Conservation (phyloP, 148 eudicot species). For the Nepenthes gracilis region DNA sequence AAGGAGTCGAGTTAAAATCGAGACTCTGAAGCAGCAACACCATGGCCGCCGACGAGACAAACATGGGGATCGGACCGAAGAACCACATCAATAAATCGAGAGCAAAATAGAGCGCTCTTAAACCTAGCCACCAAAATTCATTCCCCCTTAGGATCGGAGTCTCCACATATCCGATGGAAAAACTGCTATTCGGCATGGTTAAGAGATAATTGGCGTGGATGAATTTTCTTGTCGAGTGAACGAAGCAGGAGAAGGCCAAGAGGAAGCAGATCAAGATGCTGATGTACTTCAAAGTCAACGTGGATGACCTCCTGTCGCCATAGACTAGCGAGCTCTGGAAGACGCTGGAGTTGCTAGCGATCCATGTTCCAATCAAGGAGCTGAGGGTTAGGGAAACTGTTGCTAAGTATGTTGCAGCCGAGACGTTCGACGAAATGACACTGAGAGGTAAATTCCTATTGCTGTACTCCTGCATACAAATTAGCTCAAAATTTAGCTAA, state of each 20-base stretch:
- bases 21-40: constrained; percentile 21
- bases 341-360: constrained; percentile 27
- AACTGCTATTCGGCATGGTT: constrained; percentile 47
- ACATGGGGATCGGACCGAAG: constrained; percentile 50
- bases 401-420: constrained; percentile 42
- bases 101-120: constrained; percentile 44
- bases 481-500: too few relatives aligned
- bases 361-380: constrained; percentile 64
- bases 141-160: constrained; percentile 31
- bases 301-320: constrained; percentile 33
- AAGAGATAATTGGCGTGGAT: constrained; percentile 49
- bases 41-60: constrained; percentile 17
- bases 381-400: constrained; percentile 42
- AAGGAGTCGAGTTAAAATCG: constrained; percentile 23
- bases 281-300: constrained; percentile 32
- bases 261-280: constrained; percentile 36
- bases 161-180: constrained; percentile 25
- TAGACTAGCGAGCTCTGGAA: constrained; percentile 23
- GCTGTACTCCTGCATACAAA: constrained; percentile 29
- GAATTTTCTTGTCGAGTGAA: constrained; percentile 36
- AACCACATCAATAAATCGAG: constrained; percentile 29
- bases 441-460: constrained; percentile 33
- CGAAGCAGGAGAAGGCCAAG: constrained; percentile 43
- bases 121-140: constrained; percentile 38
- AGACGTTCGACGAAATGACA: constrained; percentile 33